Evolutionary conservation across 768 basidiomycete genomes (phyloP), one percentile per base, ranked within the genome.

Genomic region (Floccularia luteovirens): DNA sequence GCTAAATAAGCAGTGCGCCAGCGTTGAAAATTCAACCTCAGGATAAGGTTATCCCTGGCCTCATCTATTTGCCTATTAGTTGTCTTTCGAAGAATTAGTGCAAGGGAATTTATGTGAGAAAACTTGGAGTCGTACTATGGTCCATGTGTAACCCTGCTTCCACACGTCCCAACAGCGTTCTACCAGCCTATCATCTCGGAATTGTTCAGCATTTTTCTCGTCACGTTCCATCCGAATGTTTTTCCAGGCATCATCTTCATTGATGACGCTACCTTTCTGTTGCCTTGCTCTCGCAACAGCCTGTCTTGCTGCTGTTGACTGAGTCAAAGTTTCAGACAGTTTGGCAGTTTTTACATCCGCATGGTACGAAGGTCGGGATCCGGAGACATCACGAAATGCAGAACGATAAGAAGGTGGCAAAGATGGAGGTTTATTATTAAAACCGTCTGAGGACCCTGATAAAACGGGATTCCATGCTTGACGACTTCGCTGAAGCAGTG

Each of bases 221-320:
- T 86, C 77, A 49, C 75, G 74, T 33, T 74, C 69, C 67, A 82
- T 74, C 52, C 73, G 70, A 24, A 88, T 78, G 46, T 79, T 85
- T 48, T 79, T 78, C 84, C 86, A 90, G 0, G 81, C 81, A 42
- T 85, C 81, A 40, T 82, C 76, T 52, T 82, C 76, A 49, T 83
- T 78, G 14, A 78, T 58, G n/a, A 67, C 61, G 47, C 65, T 75
- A 10, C 65, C 69, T 47, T 61, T 70, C 20, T 68, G 66, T 45
- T 65, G 69, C 35, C 67, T 56, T 33, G 58, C 58, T 27, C 50
- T 46, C 4, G 57, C 52, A 19, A 65, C 43, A 11, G 46, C 52
- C 38, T 50, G 50, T 19, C 59, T 58, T 27, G 60, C 64, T 30
- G 48, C 46, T 0, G 54, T 48, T 20, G 54, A 48, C 31, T 48